phyloP scores from a whole-genome alignment of 2,329 filamentous ascomycete genomes.

The Pestalotiopsis sp. region DNA sequence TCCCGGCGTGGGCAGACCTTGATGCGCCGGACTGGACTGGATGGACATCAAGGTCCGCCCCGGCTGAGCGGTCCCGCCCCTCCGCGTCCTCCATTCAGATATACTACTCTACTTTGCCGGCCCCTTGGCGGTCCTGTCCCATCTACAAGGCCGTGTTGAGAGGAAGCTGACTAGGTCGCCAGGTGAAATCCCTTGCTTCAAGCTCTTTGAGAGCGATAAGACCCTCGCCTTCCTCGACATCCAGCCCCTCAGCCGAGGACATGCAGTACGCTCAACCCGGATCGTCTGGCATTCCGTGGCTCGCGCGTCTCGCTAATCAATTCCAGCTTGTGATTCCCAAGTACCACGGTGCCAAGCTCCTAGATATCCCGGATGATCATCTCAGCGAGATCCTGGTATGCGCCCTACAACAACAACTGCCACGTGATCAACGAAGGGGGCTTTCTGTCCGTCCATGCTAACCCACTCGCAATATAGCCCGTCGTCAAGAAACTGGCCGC shows the following conservation, averaged over 20 bases:
- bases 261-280: slow-evolving; percentile 68
- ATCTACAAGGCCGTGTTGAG: too few species aligned
- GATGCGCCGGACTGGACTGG: not conserved
- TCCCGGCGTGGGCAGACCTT: not conserved
- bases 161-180: slow-evolving; percentile 18
- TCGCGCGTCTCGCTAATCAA: not conserved
- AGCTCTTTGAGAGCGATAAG: slow-evolving; percentile 93
- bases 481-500: slow-evolving; percentile 84
- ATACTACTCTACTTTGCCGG: too few species aligned
- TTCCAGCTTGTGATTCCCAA: slow-evolving; percentile 94
- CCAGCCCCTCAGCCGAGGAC: slow-evolving; percentile 82
- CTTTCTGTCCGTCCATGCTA: not conserved
- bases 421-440: not conserved
- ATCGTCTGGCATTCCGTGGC: not conserved
- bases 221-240: slow-evolving; percentile 97
- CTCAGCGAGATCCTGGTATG: slow-evolving; percentile 72
- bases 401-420: slow-evolving; percentile 49
- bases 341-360: slow-evolving; percentile 86
- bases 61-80: slow-evolving; percentile 7
- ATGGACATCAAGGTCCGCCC: slow-evolving; percentile 14
- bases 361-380: slow-evolving; percentile 89
- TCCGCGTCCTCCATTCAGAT: slow-evolving; percentile 10
- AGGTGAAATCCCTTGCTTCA: slow-evolving; percentile 97
- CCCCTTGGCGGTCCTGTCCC: too few species aligned
- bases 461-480: slow-evolving; percentile 47